Evolutionary conservation across 495 filamentous ascomycete species (phyloP).

Genomic region (Hypoxylon subgilvum): DNA sequence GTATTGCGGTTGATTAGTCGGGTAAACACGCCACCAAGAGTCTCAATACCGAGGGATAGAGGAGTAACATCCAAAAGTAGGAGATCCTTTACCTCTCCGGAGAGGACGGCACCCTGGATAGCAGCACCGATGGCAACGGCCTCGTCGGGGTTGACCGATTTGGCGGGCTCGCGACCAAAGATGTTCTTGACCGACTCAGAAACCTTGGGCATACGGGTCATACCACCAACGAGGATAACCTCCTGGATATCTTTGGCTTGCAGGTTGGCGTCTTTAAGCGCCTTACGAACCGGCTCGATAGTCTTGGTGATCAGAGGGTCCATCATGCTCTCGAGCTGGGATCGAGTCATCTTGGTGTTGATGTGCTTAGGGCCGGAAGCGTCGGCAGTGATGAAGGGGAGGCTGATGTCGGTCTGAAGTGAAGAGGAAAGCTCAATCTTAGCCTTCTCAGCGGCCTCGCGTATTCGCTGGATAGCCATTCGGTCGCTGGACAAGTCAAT

Average conservation of each 20-base stretch:
- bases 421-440: slow-evolving; percentile 99
- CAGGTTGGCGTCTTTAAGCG: slow-evolving; percentile 94
- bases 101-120: slow-evolving; percentile 95
- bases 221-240: slow-evolving; percentile 98
- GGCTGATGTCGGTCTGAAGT: slow-evolving; percentile 96
- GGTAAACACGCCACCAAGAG: slow-evolving; percentile 98
- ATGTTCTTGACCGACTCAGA: slow-evolving; percentile 95
- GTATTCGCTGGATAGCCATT: slow-evolving; percentile 99
- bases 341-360: slow-evolving; percentile 89
- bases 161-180: slow-evolving; percentile 97
- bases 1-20: slow-evolving; percentile 99
- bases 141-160: slow-evolving; percentile 99
- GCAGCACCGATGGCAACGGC: slow-evolving; percentile 98
- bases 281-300: slow-evolving; percentile 93
- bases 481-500: slow-evolving; percentile 92
- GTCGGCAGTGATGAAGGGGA: slow-evolving; percentile 98
- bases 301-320: slow-evolving; percentile 88
- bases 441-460: slow-evolving; percentile 99
- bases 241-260: slow-evolving; percentile 97
- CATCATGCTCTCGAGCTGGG: slow-evolving; percentile 91
- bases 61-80: slow-evolving; percentile 97
- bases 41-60: slow-evolving; percentile 98
- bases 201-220: slow-evolving; percentile 99
- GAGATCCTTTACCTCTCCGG: slow-evolving; percentile 96
- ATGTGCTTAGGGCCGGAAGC: slow-evolving; percentile 96